phyloP scores from a whole-genome alignment of 176 grass and related monocot genomes.

The Otatea glauca region DNA sequence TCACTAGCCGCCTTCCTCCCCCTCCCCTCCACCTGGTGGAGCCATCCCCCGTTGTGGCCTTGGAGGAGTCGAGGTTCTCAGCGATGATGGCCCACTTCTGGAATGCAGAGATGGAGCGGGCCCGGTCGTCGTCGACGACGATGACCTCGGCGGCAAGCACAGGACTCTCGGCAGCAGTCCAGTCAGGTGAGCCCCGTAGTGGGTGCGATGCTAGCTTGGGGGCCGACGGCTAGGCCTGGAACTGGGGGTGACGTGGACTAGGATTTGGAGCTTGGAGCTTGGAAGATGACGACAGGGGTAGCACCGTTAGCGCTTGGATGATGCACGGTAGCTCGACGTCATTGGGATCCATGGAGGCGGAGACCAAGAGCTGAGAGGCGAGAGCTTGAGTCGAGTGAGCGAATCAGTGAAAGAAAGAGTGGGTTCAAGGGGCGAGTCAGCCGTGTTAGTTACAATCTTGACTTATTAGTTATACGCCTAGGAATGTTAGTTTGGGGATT shows the following conservation, averaged over 20 bases:
- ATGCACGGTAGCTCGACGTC: slow-evolving; percentile 47
- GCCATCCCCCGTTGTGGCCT: neutral
- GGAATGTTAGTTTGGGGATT: no score
- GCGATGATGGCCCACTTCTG: slow-evolving; percentile 97
- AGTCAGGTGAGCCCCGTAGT: slow-evolving; percentile 67
- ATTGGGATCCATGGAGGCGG: slow-evolving; percentile 30
- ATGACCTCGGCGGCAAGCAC: neutral
- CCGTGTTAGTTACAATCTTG: no score
- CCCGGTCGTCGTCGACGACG: slow-evolving; percentile 63
- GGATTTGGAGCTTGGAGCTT: neutral
- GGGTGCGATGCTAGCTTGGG: slow-evolving; percentile 57
- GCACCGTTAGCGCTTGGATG: slow-evolving; percentile 57
- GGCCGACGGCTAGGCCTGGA: neutral
- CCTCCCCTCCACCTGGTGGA: neutral
- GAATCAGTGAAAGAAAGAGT: no score
- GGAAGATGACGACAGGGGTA: neutral
- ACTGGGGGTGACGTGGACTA: slow-evolving; percentile 19
- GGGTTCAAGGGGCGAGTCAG: no score
- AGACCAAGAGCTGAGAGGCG: no score
- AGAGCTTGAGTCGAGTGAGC: neutral
- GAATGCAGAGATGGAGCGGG: slow-evolving; percentile 77
- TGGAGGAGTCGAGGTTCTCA: slow-evolving; percentile 64
- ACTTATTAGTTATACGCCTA: no score
- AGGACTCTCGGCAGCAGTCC: slow-evolving; percentile 49
- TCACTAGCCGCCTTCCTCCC: slow-evolving; percentile 62